Base-by-base conservation (phyloP, 2,329 filamentous ascomycete genomes). In the Mycosphaerella sp. region DNA sequence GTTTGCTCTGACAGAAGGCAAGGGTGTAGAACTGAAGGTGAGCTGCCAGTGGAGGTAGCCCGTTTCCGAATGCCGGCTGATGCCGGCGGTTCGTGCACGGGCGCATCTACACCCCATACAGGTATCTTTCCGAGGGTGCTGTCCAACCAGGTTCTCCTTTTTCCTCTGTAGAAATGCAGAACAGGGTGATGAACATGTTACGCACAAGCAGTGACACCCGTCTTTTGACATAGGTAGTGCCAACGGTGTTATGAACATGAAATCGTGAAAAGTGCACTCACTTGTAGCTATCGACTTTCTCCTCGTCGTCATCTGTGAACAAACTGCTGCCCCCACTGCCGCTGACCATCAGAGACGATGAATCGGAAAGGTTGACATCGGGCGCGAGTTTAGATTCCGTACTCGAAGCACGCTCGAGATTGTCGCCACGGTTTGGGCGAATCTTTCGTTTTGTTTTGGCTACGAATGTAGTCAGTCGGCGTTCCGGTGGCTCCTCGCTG, bases 381-480 rank as follows among this genome's bases (percentile, higher is more conserved):
- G 57, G 48, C 23, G 47, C 52, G 26, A 31, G 39, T 10, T 21
- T 44, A 41, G 60, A 73, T 38, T 74, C 70, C 50, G 71, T 67
- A 62, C 72, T 75, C 10, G 59, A 52, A 38, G 50, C 65, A 51
- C 58, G 58, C 36, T 59, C 55, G 6, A 51, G 41, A 43, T 57
- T 54, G 10, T 56, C 38, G 17, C 40, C 51, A 6, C 42, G 40
- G 17, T 45, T 45, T 38, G 53, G 54, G 11, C 61, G 61, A 12
- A 61, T 56, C 43, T 59, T 61, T 34, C 62, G 69, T 65, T 63
- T 66, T n/a, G 61, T 53, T 38, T 59, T 61, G 29, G 57, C 56
- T 2, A 68, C 53, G 53, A 82, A 67, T 59, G 76, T 79, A 9
- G 79, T 76, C 58, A 83, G 73, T 50, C 77, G 75, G 60, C 71